Evolutionary conservation across 2,329 filamentous ascomycete species (phyloP), one percentile per base, ranked within the genome.

Genomic region (Aspergillus japonicus): DNA sequence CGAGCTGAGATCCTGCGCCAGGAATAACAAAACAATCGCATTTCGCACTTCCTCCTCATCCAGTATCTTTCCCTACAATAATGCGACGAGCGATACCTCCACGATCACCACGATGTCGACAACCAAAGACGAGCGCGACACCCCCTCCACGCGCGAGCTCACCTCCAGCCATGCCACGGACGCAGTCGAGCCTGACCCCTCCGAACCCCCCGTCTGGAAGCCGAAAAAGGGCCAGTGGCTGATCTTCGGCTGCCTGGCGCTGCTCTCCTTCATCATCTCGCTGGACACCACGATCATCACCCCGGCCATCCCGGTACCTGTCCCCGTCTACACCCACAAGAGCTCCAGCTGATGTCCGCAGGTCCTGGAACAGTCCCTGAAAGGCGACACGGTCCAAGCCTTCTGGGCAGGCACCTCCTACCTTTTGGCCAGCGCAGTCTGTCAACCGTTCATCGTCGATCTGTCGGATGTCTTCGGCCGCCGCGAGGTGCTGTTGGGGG

Each of bases 241-340:
- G 10, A 44, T 54, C 21, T 39, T 54, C 35, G 51, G 51, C 7
- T 54, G 31, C 14, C 29, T 54, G 6, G 35, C 51, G 11, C 19
- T 54, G 19, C 23, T 54, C 4, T 54, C 51, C 6, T 54, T 54
- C 26, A 44, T 54, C 21, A 54, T 54, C 10, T 19, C 51, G 2
- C 42, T 54, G 19, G 51, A 54, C 35, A 54, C 51, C 35, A 54
- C 51, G 19, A 24, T 54, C 14, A 42, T 54, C 21, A 54, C 51
- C 1, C 51, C 51, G 5, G 33, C 51, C 23, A 35, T 54, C 23
- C 51, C 51, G 12, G 51, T 54, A n/a, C 12, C 19, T 23, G 23
- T 8, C 14, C 19, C 26, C 11, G 6, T 5, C 3, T 3, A n/a
- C n/a, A 49, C 7, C 7, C 2, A 11, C 23, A 26, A 7, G n/a